These are phyloP conservation scores for Colletotrichum falcatum DNA, from an alignment of 2,329 filamentous ascomycete species.

Conservation along the genomic window DNA sequence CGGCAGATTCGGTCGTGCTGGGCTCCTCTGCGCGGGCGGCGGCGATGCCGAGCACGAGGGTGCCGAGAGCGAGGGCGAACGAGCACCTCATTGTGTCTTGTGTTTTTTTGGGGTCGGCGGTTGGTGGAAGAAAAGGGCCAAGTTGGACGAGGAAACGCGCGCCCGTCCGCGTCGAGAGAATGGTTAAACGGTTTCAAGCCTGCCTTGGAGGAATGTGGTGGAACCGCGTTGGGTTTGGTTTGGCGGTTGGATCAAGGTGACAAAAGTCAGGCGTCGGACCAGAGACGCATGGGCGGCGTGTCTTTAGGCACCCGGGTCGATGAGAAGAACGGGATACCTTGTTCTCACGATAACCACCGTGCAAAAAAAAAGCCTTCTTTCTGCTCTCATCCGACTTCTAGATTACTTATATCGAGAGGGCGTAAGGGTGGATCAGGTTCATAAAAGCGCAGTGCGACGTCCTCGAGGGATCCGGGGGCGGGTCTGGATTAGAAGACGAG, in stretches of 20 bases:
- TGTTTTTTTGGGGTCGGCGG: conserved; percentile 5
- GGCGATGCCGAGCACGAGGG: conserved; percentile 34
- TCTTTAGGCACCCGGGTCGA: too few relatives aligned
- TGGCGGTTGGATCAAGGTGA: too few relatives aligned
- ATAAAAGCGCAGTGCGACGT: conserved; percentile 12
- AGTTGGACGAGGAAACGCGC: background rate
- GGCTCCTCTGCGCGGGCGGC: conserved; percentile 33
- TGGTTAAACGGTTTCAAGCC: conserved; percentile 36
- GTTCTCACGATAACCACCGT: too few relatives aligned
- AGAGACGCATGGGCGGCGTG: background rate
- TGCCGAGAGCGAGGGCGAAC: conserved; percentile 30
- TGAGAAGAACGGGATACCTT: too few relatives aligned
- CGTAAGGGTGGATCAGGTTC: background rate
- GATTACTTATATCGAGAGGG: conserved; percentile 37
- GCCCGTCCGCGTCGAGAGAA: conserved; percentile 36
- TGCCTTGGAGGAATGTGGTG: conserved; percentile 39
- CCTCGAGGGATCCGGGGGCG: background rate
- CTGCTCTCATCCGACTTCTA: too few relatives aligned
- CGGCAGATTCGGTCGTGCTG: conserved; percentile 29
- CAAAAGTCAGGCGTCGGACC: background rate
- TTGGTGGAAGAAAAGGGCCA: background rate
- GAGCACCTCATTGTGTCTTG: conserved; percentile 38
- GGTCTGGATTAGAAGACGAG: conserved; percentile 10
- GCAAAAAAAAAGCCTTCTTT: too few relatives aligned
- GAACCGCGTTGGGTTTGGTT: too few relatives aligned